Percentiles rank a stretch among this genome's conserved stretches.
Evolutionary conservation across 1,284 basidiomycete genomes (phyloP).

Genomic region (Chiua sp.): DNA sequence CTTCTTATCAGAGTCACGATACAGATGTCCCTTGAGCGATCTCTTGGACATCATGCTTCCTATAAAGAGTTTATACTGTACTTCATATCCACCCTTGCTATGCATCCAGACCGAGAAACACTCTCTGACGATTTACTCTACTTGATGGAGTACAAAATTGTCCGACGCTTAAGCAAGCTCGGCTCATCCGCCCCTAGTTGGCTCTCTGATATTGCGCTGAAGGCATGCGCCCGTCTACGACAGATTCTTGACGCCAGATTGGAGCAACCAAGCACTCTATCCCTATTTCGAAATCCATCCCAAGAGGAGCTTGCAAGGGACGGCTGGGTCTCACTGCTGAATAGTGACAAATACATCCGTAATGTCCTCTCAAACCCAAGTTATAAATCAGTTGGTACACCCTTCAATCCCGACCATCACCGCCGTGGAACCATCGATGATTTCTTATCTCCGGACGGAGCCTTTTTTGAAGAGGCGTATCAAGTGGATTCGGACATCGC

Average conservation of each 20-base stretch:
- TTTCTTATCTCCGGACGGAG: slow-evolving; percentile 16
- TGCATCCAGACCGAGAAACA: slow-evolving; percentile 10
- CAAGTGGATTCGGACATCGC: slow-evolving; percentile 18
- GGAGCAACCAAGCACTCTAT: background rate
- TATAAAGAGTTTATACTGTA: too few relatives aligned
- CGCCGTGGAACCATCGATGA: slow-evolving; percentile 14
- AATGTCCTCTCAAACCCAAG: slow-evolving; percentile 5
- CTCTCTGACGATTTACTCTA: slow-evolving; percentile 38
- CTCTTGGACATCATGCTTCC: too few relatives aligned
- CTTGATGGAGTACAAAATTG: slow-evolving; percentile 33
- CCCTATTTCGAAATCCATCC: slow-evolving; percentile 29
- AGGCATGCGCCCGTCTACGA: background rate
- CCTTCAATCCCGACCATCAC: slow-evolving; percentile 16
- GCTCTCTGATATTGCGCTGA: slow-evolving; percentile 10
- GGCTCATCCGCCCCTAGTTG: slow-evolving; percentile 2
- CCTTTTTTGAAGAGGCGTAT: slow-evolving; percentile 15
- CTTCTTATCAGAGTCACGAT: too few relatives aligned
- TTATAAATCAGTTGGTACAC: background rate
- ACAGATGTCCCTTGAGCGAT: too few relatives aligned
- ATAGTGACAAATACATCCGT: background rate
- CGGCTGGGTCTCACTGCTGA: slow-evolving; percentile 12
- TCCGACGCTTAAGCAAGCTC: slow-evolving; percentile 42
- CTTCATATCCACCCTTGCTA: slow-evolving; percentile 4
- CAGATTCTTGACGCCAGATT: slow-evolving; percentile 6
- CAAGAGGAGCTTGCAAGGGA: slow-evolving; percentile 31